Percentiles rank a stretch among this genome's conserved stretches.
These are phyloP conservation scores for Ophiostoma sp. DNA, from an alignment of 2,329 filamentous ascomycete species.

Conservation along the genomic window DNA sequence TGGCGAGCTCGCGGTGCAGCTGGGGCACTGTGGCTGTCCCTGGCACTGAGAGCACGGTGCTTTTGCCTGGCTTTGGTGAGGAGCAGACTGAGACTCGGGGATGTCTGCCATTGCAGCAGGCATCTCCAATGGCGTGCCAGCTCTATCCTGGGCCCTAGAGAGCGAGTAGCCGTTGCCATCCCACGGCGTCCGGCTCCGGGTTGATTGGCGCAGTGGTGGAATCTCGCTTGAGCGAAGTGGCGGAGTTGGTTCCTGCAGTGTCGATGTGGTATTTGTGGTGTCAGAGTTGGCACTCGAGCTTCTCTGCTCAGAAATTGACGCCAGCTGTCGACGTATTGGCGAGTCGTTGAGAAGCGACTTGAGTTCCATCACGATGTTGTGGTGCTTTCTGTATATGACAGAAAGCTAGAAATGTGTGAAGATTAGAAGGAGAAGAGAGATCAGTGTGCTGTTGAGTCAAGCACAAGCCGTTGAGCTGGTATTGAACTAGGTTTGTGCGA, in stretches of 20 bases:
- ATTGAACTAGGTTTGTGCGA: too few relatives aligned
- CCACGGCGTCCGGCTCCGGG: conserved; percentile 45
- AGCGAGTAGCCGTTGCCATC: conserved; percentile 47
- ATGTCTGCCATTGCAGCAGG: neutral
- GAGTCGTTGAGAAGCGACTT: too few relatives aligned
- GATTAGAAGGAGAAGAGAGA: too few relatives aligned
- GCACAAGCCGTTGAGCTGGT: too few relatives aligned
- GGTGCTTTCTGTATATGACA: too few relatives aligned
- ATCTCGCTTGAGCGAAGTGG: neutral
- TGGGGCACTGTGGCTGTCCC: conserved; percentile 25
- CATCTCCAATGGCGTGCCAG: conserved; percentile 27
- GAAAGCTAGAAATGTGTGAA: too few relatives aligned
- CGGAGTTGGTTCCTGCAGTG: neutral
- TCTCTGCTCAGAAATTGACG: neutral
- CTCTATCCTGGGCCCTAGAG: conserved; percentile 32
- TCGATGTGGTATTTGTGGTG: too few relatives aligned
- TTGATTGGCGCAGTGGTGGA: neutral
- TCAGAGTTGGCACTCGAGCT: too few relatives aligned
- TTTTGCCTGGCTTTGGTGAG: neutral
- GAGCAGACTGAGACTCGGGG: neutral
- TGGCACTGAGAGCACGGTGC: conserved; percentile 33
- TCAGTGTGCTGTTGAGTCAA: too few relatives aligned
- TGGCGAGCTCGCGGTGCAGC: too few relatives aligned
- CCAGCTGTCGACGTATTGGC: neutral
- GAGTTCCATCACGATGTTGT: too few relatives aligned